Conservation (phyloP, 345 rosid genomes). For the Citrus hindsii region DNA sequence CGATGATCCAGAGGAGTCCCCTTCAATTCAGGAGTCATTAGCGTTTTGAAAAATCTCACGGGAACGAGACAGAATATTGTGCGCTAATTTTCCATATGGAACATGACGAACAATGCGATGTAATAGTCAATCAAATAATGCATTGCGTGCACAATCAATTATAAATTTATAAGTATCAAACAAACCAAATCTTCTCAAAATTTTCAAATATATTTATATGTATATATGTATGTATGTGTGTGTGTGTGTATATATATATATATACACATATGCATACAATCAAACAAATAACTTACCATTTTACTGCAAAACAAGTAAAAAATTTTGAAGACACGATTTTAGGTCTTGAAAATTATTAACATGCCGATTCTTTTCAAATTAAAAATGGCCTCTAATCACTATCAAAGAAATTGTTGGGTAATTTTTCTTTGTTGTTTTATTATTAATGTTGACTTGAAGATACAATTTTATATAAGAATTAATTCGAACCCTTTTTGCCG, state of each 20-base stretch:
- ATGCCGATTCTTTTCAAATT: neutral
- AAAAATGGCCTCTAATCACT: no score
- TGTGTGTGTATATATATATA: accelerated
- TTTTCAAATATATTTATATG: no score
- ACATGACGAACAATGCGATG: neutral
- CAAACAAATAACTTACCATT: neutral
- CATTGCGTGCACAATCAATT: neutral
- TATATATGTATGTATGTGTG: no score
- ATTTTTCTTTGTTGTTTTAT: no score
- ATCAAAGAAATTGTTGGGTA: neutral
- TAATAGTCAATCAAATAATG: neutral
- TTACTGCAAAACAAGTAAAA: neutral
- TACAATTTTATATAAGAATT: neutral
- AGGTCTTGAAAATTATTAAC: neutral
- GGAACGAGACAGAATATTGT: neutral
- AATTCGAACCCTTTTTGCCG: neutral
- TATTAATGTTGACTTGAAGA: neutral
- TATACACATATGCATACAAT: no score
- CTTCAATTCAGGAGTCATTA: neutral
- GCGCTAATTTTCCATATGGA: neutral
- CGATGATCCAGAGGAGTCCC: neutral
- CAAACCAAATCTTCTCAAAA: neutral
- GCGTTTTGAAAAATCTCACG: neutral
- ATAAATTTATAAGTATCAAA: neutral
- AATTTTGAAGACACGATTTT: neutral